A percentile compares a stretch with the other conserved stretches of the same genome.
phyloP scores from a whole-genome alignment of 345 rosid species.

The Aethionema arabicum region DNA sequence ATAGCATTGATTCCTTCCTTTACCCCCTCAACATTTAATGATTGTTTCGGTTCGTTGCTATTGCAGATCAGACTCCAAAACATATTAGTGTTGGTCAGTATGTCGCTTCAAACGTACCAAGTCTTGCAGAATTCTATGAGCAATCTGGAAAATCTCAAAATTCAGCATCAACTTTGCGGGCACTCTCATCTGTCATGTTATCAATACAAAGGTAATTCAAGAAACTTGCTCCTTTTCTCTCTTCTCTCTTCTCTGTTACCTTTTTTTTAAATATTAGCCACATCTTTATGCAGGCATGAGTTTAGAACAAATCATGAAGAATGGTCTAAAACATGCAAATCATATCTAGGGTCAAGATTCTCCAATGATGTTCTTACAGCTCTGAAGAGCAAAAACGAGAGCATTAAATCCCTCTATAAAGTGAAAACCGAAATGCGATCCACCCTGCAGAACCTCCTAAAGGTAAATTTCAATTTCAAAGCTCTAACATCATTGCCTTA shows the following conservation, averaged over 20 bases:
- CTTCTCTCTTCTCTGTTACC: neutral
- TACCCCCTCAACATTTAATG: constrained; percentile 9
- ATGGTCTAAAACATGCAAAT: constrained; percentile 76
- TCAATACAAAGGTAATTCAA: constrained; percentile 66
- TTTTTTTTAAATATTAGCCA: neutral
- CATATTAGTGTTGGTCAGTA: constrained; percentile 62
- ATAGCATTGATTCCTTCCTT: constrained; percentile 2
- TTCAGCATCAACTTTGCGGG: constrained; percentile 55
- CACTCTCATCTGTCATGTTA: constrained; percentile 77
- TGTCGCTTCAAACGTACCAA: constrained; percentile 66
- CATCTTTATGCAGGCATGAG: constrained; percentile 59
- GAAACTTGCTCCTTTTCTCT: constrained; percentile 1
- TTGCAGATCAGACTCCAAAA: constrained; percentile 71
- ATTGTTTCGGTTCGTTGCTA: constrained; percentile 14
- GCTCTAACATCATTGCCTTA: neutral
- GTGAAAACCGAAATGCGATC: constrained; percentile 78
- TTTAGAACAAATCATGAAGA: constrained; percentile 86
- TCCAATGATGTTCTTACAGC: constrained; percentile 56
- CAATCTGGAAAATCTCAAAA: constrained; percentile 48
- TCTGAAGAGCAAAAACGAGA: constrained; percentile 50
- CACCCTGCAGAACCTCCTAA: constrained; percentile 68
- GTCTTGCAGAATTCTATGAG: constrained; percentile 58
- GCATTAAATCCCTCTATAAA: constrained; percentile 60
- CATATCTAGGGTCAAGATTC: constrained; percentile 60
- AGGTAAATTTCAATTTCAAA: constrained; percentile 43